A percentile compares a stretch with the other conserved stretches of the same genome.
Evolutionary conservation across 352 stramenopile species (phyloP).

Genomic region (Globisporangium spinosum): DNA sequence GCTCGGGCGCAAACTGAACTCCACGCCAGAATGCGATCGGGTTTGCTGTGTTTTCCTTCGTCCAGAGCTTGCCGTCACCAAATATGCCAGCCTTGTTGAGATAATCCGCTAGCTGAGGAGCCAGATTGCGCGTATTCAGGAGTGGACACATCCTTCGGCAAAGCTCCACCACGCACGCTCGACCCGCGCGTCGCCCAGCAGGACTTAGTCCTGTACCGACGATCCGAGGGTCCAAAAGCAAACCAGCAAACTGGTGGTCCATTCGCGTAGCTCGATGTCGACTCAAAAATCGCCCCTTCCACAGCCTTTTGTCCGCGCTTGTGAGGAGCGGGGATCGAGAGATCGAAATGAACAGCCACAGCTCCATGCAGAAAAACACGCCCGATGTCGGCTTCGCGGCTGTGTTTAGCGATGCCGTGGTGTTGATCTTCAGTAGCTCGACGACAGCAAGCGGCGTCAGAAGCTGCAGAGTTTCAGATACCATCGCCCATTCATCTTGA

Average conservation of each 20-base stretch:
- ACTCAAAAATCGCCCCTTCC: slow-evolving; percentile 7
- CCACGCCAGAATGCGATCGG: slow-evolving; percentile 16
- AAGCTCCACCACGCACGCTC: slow-evolving; percentile 5
- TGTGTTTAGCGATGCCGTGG: background rate
- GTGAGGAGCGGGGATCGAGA: slow-evolving; percentile 6
- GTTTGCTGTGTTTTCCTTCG: background rate
- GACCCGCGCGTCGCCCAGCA: slow-evolving; percentile 1
- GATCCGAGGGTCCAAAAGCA: slow-evolving; percentile 20
- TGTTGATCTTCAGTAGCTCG: slow-evolving; percentile 8
- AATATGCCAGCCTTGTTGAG: slow-evolving; percentile 9
- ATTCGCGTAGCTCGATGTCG: background rate
- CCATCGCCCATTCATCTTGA: slow-evolving; percentile 1
- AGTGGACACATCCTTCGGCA: background rate
- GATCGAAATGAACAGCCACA: slow-evolving; percentile 13
- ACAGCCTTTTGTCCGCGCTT: background rate
- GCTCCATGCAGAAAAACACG: slow-evolving; percentile 12
- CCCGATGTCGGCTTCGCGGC: slow-evolving; percentile 11
- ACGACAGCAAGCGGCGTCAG: slow-evolving; percentile 8
- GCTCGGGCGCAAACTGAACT: slow-evolving; percentile 8
- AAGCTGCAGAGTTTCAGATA: slow-evolving; percentile 1
- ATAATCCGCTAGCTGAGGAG: slow-evolving; percentile 10
- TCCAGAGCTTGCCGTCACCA: background rate
- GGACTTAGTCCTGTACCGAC: slow-evolving; percentile 13
- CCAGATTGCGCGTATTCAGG: background rate
- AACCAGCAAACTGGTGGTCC: slow-evolving; percentile 15